Evolutionary conservation across 202 grass and related monocot genomes (phyloP).

Genomic region (Zoysia matrella): DNA sequence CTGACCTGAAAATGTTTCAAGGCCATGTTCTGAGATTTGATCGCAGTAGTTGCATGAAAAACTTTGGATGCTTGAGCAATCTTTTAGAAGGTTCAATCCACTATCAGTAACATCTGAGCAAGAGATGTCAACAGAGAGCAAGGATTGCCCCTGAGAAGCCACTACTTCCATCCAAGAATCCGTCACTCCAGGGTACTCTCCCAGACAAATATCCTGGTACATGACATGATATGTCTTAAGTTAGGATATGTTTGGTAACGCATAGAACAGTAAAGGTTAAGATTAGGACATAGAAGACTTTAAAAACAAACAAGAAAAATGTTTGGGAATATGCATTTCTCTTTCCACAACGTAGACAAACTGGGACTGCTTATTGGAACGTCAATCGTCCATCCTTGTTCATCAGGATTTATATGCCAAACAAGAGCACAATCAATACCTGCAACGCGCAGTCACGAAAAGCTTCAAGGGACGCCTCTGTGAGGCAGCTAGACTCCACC

Average conservation of each 20-base stretch:
- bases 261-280: conserved; percentile 21
- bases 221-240: conserved; percentile 7
- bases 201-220: conserved; percentile 81
- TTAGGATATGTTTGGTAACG: conserved; percentile 8
- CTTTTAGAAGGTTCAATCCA: conserved; percentile 75
- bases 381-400: neutral
- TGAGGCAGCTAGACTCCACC: conserved; percentile 67
- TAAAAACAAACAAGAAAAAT: neutral
- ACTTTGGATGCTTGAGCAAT: conserved; percentile 75
- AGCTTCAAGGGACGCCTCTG: conserved; percentile 59
- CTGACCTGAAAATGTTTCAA: conserved; percentile 74
- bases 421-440: conserved; percentile 54
- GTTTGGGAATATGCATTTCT: conserved; percentile 19
- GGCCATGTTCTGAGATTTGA: conserved; percentile 75
- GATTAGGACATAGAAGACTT: neutral
- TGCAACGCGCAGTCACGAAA: conserved; percentile 90
- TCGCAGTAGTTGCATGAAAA: conserved; percentile 94
- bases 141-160: conserved; percentile 85
- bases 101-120: conserved; percentile 88
- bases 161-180: conserved; percentile 91
- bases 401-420: conserved; percentile 12
- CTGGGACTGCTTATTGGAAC: neutral
- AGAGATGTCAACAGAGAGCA: conserved; percentile 91
- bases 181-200: conserved; percentile 90
- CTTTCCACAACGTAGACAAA: neutral